These are phyloP conservation scores for Colletotrichum orbiculare DNA, from an alignment of 2,329 filamentous ascomycete species.

Conservation along the genomic window DNA sequence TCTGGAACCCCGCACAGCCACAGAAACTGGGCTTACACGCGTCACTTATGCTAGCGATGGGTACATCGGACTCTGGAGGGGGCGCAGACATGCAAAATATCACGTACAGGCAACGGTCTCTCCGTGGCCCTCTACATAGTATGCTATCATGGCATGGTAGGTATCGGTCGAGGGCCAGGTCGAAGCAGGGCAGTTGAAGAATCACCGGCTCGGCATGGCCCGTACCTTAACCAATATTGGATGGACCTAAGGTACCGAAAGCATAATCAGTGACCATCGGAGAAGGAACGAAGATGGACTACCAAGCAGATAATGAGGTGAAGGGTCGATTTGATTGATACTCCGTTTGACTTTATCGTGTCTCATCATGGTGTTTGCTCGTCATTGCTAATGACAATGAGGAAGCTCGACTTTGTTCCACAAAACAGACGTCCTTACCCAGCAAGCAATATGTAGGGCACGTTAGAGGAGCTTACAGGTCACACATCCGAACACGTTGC, in stretches of 20 bases:
- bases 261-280: background rate
- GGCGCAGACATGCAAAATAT: background rate
- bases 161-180: background rate
- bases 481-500: too few species aligned
- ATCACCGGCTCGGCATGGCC: conserved; percentile 1
- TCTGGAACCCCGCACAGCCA: conserved; percentile 32
- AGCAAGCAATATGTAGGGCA: too few species aligned
- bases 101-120: background rate
- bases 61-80: background rate
- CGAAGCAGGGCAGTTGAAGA: background rate
- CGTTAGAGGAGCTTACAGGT: background rate
- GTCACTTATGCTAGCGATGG: background rate
- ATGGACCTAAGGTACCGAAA: background rate
- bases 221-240: background rate
- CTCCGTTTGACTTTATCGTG: too few species aligned
- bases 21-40: conserved; percentile 5
- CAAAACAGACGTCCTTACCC: too few species aligned
- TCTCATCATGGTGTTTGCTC: too few species aligned
- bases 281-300: background rate
- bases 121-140: background rate
- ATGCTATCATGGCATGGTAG: too few species aligned
- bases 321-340: too few species aligned
- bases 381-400: too few species aligned
- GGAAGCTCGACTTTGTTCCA: too few species aligned
- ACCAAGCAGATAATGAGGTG: background rate